A percentile compares a stretch with the other conserved stretches of the same genome.
Evolutionary conservation across 2,329 filamentous ascomycete genomes (phyloP).

Genomic region (Ilyonectria robusta): DNA sequence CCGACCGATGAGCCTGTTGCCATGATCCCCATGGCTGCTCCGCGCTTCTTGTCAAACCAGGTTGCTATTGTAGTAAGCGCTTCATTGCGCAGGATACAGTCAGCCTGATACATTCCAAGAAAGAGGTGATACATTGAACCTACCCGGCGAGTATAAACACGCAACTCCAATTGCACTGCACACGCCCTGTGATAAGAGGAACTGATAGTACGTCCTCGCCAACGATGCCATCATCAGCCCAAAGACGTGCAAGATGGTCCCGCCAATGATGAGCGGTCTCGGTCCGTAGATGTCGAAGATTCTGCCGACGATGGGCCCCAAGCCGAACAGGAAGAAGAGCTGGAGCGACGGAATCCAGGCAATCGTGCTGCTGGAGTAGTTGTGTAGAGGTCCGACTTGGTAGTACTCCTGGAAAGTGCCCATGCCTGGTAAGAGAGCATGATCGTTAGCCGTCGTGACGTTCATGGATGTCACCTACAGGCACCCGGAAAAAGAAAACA

Average conservation of each 20-base stretch:
- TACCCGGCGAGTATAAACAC: constrained; percentile 53
- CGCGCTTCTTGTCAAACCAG: constrained; percentile 53
- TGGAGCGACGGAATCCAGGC: constrained; percentile 74
- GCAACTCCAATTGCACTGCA: constrained; percentile 55
- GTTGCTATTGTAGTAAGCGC: constrained; percentile 9
- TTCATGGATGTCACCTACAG: neutral
- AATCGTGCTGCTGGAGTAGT: constrained; percentile 68
- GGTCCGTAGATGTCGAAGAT: constrained; percentile 76
- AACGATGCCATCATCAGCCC: constrained; percentile 75
- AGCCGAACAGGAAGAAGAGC: constrained; percentile 63
- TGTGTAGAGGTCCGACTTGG: constrained; percentile 60
- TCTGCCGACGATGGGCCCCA: constrained; percentile 57
- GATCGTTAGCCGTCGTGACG: neutral
- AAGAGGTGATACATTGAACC: neutral
- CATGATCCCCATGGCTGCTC: constrained; percentile 54
- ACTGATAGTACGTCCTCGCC: constrained; percentile 57
- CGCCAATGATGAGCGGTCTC: constrained; percentile 65
- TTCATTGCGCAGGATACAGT: neutral
- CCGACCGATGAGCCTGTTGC: constrained; percentile 55
- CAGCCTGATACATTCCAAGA: neutral
- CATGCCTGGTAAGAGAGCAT: constrained; percentile 46
- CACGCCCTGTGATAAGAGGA: constrained; percentile 57
- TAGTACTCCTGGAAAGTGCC: constrained; percentile 74
- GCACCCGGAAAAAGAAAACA: neutral
- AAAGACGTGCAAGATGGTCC: constrained; percentile 70